These are phyloP conservation scores for Quercus agrifolia DNA, from an alignment of 306 rosid species.

Conservation along the genomic window DNA sequence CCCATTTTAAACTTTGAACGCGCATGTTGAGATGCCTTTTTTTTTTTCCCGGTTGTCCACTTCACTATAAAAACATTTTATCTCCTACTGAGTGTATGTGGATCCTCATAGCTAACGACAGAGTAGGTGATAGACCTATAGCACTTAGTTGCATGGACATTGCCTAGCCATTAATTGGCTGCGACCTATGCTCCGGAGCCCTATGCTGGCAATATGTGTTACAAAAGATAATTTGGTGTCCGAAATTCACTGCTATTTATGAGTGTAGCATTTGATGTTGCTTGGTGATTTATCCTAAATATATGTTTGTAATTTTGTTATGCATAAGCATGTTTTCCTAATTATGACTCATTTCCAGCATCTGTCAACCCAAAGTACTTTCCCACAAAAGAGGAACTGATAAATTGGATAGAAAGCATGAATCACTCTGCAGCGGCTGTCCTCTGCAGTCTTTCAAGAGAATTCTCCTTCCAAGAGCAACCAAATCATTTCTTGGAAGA, in stretches of 20 bases:
- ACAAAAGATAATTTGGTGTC: not conserved
- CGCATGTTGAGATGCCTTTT: not conserved
- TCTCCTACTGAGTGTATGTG: not conserved
- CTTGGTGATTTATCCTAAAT: no score
- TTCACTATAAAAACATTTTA: not conserved
- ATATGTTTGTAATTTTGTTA: not conserved
- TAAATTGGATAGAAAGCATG: slow-evolving; percentile 25
- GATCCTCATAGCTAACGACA: not conserved
- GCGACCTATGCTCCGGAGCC: not conserved
- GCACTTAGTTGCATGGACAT: not conserved
- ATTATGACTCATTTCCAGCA: slow-evolving; percentile 24
- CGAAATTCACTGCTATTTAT: not conserved
- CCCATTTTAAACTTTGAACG: not conserved
- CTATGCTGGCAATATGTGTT: not conserved
- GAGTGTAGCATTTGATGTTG: not conserved
- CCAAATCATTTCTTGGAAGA: slow-evolving; percentile 28
- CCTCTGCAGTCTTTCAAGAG: slow-evolving; percentile 22
- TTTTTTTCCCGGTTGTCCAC: not conserved
- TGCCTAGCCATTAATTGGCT: not conserved
- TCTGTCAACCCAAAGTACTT: not conserved
- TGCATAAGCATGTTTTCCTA: not conserved
- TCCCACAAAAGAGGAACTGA: slow-evolving; percentile 32
- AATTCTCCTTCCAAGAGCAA: slow-evolving; percentile 1
- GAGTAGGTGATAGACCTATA: not conserved
- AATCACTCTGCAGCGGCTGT: slow-evolving; percentile 42